These are phyloP conservation scores for Apiospora pterosperma DNA, from an alignment of 2,329 filamentous ascomycete genomes.

Conservation along the genomic window DNA sequence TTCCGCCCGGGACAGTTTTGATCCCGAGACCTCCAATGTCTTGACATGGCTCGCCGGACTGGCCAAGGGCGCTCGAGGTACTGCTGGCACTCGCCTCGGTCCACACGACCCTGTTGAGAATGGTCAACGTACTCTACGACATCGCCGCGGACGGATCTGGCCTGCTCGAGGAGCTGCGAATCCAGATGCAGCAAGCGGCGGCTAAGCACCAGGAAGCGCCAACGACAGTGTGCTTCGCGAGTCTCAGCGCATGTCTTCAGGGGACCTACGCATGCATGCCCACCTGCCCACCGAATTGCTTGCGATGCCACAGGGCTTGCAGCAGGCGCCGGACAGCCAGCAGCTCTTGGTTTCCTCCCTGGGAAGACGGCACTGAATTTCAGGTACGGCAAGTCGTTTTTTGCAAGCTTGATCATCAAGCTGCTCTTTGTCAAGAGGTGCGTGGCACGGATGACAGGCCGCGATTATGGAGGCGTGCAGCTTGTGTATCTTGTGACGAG, in stretches of 20 bases:
- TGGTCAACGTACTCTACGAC: slow-evolving; percentile 11
- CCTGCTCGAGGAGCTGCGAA: background rate
- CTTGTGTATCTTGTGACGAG: no score
- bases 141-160: background rate
- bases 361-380: slow-evolving; percentile 60
- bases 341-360: slow-evolving; percentile 12
- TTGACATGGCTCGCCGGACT: slow-evolving; percentile 2
- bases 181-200: background rate
- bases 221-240: slow-evolving; percentile 14
- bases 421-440: slow-evolving; percentile 76
- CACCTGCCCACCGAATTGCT: background rate
- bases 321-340: background rate
- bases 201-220: background rate
- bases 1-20: background rate
- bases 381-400: slow-evolving; percentile 55
- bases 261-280: background rate
- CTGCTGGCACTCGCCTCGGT: slow-evolving; percentile 9
- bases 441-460: no score
- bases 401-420: slow-evolving; percentile 40
- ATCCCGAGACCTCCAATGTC: background rate
- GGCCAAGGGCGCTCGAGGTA: slow-evolving; percentile 7
- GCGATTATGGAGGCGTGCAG: no score
- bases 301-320: background rate
- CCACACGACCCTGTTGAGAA: slow-evolving; percentile 11
- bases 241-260: slow-evolving; percentile 9